A percentile compares a stretch with the other conserved stretches of the same genome.
phyloP scores from a whole-genome alignment of 1,284 basidiomycete species.

The Leccinum griseonigrum region DNA sequence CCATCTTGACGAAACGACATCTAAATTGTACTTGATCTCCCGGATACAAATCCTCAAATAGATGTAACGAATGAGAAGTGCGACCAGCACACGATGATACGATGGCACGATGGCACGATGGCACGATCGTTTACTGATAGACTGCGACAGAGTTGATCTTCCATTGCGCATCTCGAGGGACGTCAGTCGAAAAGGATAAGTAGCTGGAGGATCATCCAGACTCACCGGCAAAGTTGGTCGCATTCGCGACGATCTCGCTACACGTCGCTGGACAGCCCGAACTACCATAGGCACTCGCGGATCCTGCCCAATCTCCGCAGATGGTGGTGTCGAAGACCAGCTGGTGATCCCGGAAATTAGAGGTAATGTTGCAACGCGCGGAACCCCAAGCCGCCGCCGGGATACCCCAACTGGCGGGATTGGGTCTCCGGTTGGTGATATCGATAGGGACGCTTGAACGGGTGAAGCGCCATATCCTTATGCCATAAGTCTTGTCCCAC shows the following conservation, averaged over 20 bases:
- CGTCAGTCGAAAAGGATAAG: slow-evolving; percentile 3
- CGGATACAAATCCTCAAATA: not conserved
- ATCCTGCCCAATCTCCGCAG: slow-evolving; percentile 58
- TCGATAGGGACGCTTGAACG: slow-evolving; percentile 66
- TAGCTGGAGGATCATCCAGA: slow-evolving; percentile 5
- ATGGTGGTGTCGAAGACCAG: slow-evolving; percentile 66
- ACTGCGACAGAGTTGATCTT: slow-evolving; percentile 22
- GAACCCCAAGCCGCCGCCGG: slow-evolving; percentile 67
- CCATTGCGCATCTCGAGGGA: slow-evolving; percentile 51
- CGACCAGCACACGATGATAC: not conserved
- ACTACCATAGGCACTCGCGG: slow-evolving; percentile 40
- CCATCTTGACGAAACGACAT: not conserved
- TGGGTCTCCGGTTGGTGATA: slow-evolving; percentile 52
- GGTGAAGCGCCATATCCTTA: slow-evolving; percentile 77
- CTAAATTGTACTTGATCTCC: not conserved
- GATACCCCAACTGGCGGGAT: slow-evolving; percentile 62
- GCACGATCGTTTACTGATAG: slow-evolving; percentile 1
- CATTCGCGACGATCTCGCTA: slow-evolving; percentile 56
- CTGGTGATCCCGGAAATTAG: slow-evolving; percentile 66
- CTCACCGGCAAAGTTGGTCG: slow-evolving; percentile 58
- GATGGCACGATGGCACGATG: not conserved
- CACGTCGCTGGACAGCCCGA: slow-evolving; percentile 72
- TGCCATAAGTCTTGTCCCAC: slow-evolving; percentile 57
- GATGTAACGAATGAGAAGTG: not conserved
- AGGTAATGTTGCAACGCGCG: slow-evolving; percentile 55